These are phyloP conservation scores for Saccharomyces hybrid DNA, from an alignment of 1,139 yeast species.

Conservation along the genomic window DNA sequence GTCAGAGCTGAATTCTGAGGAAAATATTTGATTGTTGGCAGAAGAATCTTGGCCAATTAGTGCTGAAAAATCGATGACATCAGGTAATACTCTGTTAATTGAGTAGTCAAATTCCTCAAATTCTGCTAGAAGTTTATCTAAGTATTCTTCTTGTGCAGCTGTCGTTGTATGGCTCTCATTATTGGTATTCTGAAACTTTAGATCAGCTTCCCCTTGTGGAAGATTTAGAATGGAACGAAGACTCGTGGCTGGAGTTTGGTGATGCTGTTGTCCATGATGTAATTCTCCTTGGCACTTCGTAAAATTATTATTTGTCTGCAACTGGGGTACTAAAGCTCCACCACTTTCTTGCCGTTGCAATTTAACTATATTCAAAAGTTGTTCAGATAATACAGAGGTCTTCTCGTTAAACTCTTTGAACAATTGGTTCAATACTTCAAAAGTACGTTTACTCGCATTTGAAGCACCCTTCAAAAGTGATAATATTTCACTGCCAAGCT, in stretches of 20 bases:
- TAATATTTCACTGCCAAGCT: conserved; percentile 61
- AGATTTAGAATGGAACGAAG: neutral
- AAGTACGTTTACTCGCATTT: conserved; percentile 65
- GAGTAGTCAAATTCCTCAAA: neutral
- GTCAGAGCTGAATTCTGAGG: neutral
- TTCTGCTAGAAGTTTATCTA: neutral
- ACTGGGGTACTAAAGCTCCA: neutral
- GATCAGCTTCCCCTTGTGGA: neutral
- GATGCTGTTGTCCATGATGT: neutral
- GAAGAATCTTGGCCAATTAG: neutral
- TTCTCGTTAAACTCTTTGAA: conserved; percentile 42
- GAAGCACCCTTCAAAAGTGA: conserved; percentile 60
- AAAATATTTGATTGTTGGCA: neutral
- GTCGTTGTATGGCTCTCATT: neutral
- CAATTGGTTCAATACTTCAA: conserved; percentile 62
- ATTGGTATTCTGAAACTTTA: neutral
- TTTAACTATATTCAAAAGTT: neutral
- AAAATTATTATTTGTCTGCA: neutral
- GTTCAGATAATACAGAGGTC: conserved; percentile 12
- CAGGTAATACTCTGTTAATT: neutral
- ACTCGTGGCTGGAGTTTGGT: neutral
- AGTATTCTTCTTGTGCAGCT: neutral
- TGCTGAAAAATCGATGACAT: neutral
- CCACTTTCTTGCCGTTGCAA: neutral
- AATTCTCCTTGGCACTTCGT: neutral